These are phyloP conservation scores for Urtica urens DNA, from an alignment of 306 rosid species.

Conservation along the genomic window DNA sequence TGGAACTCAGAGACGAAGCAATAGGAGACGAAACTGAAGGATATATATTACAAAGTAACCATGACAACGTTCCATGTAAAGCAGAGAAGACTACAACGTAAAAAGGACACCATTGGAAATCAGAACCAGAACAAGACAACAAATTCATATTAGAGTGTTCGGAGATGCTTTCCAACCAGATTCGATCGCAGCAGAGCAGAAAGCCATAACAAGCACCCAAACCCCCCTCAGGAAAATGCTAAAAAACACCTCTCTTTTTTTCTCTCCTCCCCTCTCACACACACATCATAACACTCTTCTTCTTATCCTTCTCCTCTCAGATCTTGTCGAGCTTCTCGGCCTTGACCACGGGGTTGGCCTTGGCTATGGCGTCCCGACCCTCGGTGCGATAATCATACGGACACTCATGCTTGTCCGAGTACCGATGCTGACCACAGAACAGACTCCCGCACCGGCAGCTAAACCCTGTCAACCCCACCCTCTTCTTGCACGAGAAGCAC, in stretches of 20 bases:
- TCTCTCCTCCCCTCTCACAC: too few relatives aligned
- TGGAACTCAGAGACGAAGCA: slow-evolving; percentile 10
- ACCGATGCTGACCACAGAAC: slow-evolving; percentile 74
- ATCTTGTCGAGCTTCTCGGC: slow-evolving; percentile 92
- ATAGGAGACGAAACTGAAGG: slow-evolving; percentile 25
- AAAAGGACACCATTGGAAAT: slow-evolving; percentile 24
- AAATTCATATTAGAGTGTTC: too few relatives aligned
- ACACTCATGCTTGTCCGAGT: slow-evolving; percentile 78
- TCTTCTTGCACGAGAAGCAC: slow-evolving; percentile 72
- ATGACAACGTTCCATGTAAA: slow-evolving; percentile 36
- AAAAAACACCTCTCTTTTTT: too few relatives aligned
- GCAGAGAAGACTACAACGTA: slow-evolving; percentile 41
- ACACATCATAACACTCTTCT: slow-evolving; percentile 41
- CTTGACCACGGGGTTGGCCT: slow-evolving; percentile 83
- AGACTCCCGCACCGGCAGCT: slow-evolving; percentile 74
- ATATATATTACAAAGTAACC: slow-evolving; percentile 32
- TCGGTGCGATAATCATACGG: slow-evolving; percentile 78
- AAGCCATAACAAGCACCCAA: slow-evolving; percentile 36
- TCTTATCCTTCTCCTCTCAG: slow-evolving; percentile 27
- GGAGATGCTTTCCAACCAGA: slow-evolving; percentile 32
- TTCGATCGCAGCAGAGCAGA: slow-evolving; percentile 41
- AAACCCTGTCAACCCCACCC: slow-evolving; percentile 86
- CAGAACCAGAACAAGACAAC: too few relatives aligned
- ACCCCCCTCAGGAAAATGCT: too few relatives aligned
- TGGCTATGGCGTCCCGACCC: slow-evolving; percentile 67